A percentile compares a stretch with the other conserved stretches of the same genome.
phyloP scores from a whole-genome alignment of 75 land plant species.

The Cryptomeria japonica region DNA sequence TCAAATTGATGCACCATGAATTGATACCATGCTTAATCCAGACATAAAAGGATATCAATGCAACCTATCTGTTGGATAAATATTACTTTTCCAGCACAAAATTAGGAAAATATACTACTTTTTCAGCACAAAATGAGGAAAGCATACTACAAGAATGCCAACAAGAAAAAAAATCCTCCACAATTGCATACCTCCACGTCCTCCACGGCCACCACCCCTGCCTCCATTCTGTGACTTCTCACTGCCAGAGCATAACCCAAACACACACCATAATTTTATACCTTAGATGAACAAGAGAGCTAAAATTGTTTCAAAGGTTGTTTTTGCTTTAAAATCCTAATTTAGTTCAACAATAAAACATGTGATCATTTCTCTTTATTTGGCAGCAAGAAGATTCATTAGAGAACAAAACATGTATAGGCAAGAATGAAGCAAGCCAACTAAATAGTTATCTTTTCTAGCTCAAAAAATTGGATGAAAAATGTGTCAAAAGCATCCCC shows the following conservation, averaged over 20 bases:
- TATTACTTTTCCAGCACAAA: background rate
- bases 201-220: slow-evolving; percentile 79
- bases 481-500: background rate
- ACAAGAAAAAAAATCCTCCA: slow-evolving; percentile 6
- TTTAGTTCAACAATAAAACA: background rate
- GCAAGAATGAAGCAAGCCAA: background rate
- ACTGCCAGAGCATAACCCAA: slow-evolving; percentile 20
- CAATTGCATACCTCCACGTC: slow-evolving; percentile 16
- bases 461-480: background rate
- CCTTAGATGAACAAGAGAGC: background rate
- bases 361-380: background rate
- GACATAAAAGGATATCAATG: background rate
- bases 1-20: background rate
- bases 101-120: background rate
- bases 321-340: background rate
- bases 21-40: background rate
- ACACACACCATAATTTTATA: slow-evolving; percentile 1
- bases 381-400: background rate
- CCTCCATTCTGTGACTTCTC: slow-evolving; percentile 45
- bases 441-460: background rate
- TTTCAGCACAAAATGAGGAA: too few relatives aligned
- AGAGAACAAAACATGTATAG: background rate
- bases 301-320: background rate
- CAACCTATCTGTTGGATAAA: background rate
- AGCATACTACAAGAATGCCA: background rate